Base-by-base conservation (phyloP, 306 rosid species). In the Styphnolobium japonicum region DNA sequence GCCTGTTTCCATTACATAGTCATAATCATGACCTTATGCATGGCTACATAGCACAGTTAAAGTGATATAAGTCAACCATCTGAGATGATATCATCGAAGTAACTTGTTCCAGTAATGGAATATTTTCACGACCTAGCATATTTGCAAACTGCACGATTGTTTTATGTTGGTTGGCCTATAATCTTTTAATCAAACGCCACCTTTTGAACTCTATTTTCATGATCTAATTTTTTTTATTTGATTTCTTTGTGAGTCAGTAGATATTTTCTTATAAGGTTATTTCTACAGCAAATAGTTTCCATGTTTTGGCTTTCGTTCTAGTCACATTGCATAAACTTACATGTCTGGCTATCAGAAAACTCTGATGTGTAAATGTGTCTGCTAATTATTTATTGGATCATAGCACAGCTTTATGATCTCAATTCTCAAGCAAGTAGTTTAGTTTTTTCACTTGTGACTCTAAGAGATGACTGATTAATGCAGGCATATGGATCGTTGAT, bases 401-500 rank as follows among this genome's bases (percentile, higher is more conserved):
- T 33, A 16, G 48, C 49, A 58, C 14, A 56, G 29, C 45, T 45
- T 52, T 39, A 57, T n/a, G n/a, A n/a, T n/a, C n/a, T n/a, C n/a
- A n/a, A n/a, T n/a, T 67, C 56, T 67, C 33, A 11, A 37, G 19
- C 79, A 21, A 16, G 19, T 42, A 34, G 18, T 57, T 80, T 16
- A 31, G 33, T 43, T 46, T 40, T 66, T 55, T 77, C 68, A 53
- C 15, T 33, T 71, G 67, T 45, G 64, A 37, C 62, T 52, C 66
- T 76, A 42, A 80, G 48, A 29, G 39, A 55, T 77, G 46, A 73
- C 63, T 81, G 65, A 34, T 61, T 14, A 53, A 56, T 86, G 85
- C 92, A 95, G 98, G 94, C 97, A 16, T 92, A 92, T 78, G 96
- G 82, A 73, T 86, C 86, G n/a, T 84, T 95, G 84, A 91, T 84